Evolutionary conservation across 2,329 filamentous ascomycete species (phyloP).

Genomic region (Fusarium compactum): DNA sequence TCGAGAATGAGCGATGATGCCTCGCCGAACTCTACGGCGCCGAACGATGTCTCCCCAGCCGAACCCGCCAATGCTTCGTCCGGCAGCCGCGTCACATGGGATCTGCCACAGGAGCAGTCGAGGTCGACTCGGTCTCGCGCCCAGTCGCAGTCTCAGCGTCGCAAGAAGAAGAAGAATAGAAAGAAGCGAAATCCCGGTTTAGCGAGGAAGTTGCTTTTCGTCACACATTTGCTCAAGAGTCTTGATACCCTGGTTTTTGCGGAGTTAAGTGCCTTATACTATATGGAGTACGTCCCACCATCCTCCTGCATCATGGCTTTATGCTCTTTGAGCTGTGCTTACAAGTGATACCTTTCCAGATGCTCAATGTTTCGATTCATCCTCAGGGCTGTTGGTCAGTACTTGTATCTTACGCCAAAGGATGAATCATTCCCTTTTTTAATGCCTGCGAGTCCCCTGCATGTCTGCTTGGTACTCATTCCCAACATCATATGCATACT

Average conservation of each 20-base stretch:
- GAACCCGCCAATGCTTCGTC: slow-evolving; percentile 24
- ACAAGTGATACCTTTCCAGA: slow-evolving; percentile 54
- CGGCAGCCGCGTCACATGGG: slow-evolving; percentile 38
- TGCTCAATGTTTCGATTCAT: slow-evolving; percentile 74
- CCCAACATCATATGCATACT: slow-evolving; percentile 72
- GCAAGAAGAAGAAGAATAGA: slow-evolving; percentile 53
- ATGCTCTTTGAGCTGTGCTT: slow-evolving; percentile 17
- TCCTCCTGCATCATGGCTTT: not conserved
- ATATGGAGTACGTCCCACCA: slow-evolving; percentile 71
- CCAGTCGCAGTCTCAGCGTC: slow-evolving; percentile 50
- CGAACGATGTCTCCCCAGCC: slow-evolving; percentile 41
- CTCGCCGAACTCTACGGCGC: slow-evolving; percentile 57
- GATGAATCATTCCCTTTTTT: slow-evolving; percentile 67
- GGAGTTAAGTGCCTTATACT: slow-evolving; percentile 74
- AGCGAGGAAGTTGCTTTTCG: slow-evolving; percentile 70
- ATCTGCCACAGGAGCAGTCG: slow-evolving; percentile 27
- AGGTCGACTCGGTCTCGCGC: slow-evolving; percentile 32
- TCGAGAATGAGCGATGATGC: slow-evolving; percentile 66
- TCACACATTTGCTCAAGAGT: slow-evolving; percentile 69
- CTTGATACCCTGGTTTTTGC: slow-evolving; percentile 73
- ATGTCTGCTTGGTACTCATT: slow-evolving; percentile 68
- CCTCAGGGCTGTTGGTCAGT: slow-evolving; percentile 69
- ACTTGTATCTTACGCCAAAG: slow-evolving; percentile 73
- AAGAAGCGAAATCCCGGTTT: slow-evolving; percentile 58
- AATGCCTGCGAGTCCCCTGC: slow-evolving; percentile 67